phyloP scores from a whole-genome alignment of 345 rosid genomes.

The Hibiscus mutabilis region DNA sequence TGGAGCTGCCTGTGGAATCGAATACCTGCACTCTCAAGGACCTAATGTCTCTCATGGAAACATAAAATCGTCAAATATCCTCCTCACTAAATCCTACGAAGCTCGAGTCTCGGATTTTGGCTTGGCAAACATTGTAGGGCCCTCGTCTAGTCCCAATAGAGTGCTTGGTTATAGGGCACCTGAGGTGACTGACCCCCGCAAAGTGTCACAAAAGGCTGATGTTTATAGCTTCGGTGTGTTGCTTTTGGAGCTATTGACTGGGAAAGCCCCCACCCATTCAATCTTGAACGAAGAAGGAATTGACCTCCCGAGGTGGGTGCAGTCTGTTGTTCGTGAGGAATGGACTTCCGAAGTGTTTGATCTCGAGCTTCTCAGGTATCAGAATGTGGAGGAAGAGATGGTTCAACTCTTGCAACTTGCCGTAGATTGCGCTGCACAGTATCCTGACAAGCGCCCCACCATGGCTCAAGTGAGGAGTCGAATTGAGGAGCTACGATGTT shows the following conservation, averaged over 20 bases:
- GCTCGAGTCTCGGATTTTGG: conserved; percentile 95
- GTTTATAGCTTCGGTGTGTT: conserved; percentile 92
- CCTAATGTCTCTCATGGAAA: conserved; percentile 76
- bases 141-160: conserved; percentile 66
- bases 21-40: conserved; percentile 84
- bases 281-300: conserved; percentile 84
- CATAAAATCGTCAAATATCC: conserved; percentile 86
- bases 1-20: conserved; percentile 79
- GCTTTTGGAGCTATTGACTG: conserved; percentile 77
- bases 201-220: conserved; percentile 88
- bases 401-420: conserved; percentile 81
- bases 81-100: conserved; percentile 58
- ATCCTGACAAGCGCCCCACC: conserved; percentile 8
- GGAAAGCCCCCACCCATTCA: conserved; percentile 81
- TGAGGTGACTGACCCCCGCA: conserved; percentile 84
- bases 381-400: conserved; percentile 75
- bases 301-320: conserved; percentile 95
- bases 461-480: not conserved
- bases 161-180: conserved; percentile 90
- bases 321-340: conserved; percentile 68
- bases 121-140: conserved; percentile 70
- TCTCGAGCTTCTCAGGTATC: conserved; percentile 75
- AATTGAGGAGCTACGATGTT: not conserved
- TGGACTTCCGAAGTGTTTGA: conserved; percentile 49
- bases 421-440: conserved; percentile 6